Evolutionary conservation across 768 basidiomycete species (phyloP).

Genomic region (Suillus decipiens): DNA sequence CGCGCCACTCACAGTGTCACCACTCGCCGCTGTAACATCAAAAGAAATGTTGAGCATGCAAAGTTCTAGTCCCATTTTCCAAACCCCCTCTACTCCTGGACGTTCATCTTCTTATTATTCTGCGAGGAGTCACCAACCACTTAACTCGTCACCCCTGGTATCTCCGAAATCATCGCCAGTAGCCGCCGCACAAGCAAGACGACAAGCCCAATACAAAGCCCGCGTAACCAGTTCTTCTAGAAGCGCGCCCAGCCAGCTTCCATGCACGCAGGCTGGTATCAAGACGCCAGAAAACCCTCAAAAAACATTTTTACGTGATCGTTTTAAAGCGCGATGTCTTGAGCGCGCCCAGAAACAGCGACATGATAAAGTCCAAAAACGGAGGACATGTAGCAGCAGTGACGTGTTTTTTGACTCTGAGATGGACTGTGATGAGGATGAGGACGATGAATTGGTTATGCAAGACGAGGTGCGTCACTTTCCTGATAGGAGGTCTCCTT

Average conservation of each 20-base stretch:
- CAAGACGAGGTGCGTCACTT: constrained; percentile 56
- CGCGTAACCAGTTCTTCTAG: constrained; percentile 32
- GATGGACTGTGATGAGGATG: constrained; percentile 56
- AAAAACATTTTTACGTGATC: constrained; percentile 56
- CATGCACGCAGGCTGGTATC: constrained; percentile 15
- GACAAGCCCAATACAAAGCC: constrained; percentile 58
- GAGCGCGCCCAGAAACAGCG: constrained; percentile 62
- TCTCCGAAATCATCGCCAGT: constrained; percentile 51
- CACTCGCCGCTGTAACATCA: background rate
- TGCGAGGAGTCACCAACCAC: constrained; percentile 35
- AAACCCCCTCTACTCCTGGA: constrained; percentile 40
- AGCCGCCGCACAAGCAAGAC: constrained; percentile 45
- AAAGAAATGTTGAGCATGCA: constrained; percentile 20
- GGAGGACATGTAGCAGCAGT: constrained; percentile 42
- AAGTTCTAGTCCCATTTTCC: constrained; percentile 32
- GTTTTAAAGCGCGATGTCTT: constrained; percentile 61
- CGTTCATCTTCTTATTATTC: constrained; percentile 33
- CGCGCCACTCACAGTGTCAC: constrained; percentile 15
- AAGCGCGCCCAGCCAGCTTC: constrained; percentile 17
- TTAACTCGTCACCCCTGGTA: constrained; percentile 55
- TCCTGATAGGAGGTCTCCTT: constrained; percentile 13
- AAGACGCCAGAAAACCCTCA: constrained; percentile 45
- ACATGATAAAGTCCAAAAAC: constrained; percentile 36
- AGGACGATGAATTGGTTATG: constrained; percentile 60
- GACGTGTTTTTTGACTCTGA: constrained; percentile 48